Percentiles rank a stretch among this genome's conserved stretches.
These are phyloP conservation scores for Colletotrichum liriopes DNA, from an alignment of 2,329 filamentous ascomycete species.

Conservation along the genomic window DNA sequence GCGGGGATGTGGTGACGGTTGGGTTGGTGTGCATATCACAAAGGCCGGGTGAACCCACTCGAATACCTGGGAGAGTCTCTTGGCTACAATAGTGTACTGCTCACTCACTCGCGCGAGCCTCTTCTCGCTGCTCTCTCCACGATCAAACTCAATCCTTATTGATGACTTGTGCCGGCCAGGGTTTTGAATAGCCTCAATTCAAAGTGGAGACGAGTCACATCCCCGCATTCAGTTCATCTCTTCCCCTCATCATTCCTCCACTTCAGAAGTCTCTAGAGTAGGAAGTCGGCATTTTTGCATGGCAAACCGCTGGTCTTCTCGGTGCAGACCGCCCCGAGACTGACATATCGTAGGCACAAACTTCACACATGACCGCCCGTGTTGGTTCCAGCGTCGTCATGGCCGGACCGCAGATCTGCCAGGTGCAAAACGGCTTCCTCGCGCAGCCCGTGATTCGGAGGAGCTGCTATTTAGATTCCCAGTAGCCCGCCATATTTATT, in stretches of 20 bases:
- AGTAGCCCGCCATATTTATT: not conserved
- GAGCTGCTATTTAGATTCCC: not conserved
- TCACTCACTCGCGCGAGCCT: not conserved
- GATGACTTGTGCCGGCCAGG: conserved; percentile 26
- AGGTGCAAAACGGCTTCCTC: no score
- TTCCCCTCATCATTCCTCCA: conserved; percentile 35
- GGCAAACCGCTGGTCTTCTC: conserved; percentile 17
- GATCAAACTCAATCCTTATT: conserved; percentile 5
- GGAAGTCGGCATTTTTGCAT: not conserved
- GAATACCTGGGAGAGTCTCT: not conserved
- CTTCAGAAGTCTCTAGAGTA: not conserved
- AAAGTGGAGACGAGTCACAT: conserved; percentile 34
- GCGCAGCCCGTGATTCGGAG: conserved; percentile 3
- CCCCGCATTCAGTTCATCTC: conserved; percentile 30
- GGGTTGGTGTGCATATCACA: not conserved
- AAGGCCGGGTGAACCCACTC: not conserved
- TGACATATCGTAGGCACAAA: not conserved
- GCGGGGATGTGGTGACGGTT: not conserved
- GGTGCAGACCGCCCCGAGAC: conserved; percentile 26
- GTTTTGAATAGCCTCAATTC: conserved; percentile 40
- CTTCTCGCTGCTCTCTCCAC: not conserved
- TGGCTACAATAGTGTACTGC: not conserved
- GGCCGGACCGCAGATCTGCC: conserved; percentile 11
- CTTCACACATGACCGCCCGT: conserved; percentile 9
- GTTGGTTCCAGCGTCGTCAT: not conserved